Evolutionary conservation across 2,329 filamentous ascomycete genomes (phyloP), one percentile per base, ranked within the genome.

Genomic region (Ascosphaera pollenicola): DNA sequence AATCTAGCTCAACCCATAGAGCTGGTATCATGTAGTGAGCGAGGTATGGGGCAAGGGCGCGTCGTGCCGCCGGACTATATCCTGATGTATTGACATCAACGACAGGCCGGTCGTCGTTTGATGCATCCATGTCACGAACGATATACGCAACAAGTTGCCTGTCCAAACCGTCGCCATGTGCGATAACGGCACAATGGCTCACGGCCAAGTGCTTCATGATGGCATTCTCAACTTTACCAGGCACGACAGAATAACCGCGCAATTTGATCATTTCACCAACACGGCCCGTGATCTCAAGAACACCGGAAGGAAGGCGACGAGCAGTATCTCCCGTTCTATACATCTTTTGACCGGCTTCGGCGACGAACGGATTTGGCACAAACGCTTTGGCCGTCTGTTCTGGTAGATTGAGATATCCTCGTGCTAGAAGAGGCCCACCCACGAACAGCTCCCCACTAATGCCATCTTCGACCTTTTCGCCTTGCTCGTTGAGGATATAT

Each of bases 21-120:
- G 76, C 66, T 0, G 80, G 80, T 40, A 87, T 76, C 80, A 87
- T 85, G 56, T 87, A 87, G 44, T 81, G 78, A 1, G 80, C 80
- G 21, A 87, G 65, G 44, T 73, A 72, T 13, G 68, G 61, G 1
- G 73, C 66, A 2, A 87, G 64, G 13, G 68, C 66, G 40, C 73
- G 69, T 36, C 80, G 68, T 2, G 78, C 73, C 4, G 66, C 66
- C 1, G 78, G 73, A 46, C 78, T 83, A 54, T 79, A 75, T 3
- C 77, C 78, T 19, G 72, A 68, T 41, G 75, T 70, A 43, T 83
- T 73, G 36, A 84, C 70, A 36, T 76, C 68, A 2, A 81, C 63
- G 3, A 61, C 56, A 0, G 73, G 69, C 17, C 77, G 73, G 35
- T 70, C 65, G 13, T 35, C 32, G 13, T 18, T 15, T 13, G 32